These are phyloP conservation scores for Verticillium nonalfalfae DNA, from an alignment of 2,329 filamentous ascomycete species.

Conservation along the genomic window DNA sequence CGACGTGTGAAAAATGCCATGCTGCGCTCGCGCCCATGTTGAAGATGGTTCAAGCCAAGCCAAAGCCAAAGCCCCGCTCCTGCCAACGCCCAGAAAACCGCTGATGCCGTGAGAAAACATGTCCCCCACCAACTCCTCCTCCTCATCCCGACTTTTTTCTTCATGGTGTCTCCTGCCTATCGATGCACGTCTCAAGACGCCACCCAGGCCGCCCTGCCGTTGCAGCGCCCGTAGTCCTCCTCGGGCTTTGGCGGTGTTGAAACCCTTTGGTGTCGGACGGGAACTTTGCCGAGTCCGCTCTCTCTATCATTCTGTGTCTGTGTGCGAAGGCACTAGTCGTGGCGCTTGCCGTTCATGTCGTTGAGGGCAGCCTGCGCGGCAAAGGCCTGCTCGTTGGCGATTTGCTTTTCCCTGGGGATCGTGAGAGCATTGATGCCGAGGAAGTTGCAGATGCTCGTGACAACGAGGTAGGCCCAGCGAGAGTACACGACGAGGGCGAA, in stretches of 20 bases:
- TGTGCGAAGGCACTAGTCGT: not conserved
- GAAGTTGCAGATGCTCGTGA: slow-evolving; percentile 85
- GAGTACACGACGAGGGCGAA: slow-evolving; percentile 85
- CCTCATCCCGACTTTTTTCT: not conserved
- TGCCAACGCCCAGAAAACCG: not conserved
- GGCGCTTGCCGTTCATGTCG: not conserved
- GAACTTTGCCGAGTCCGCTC: not conserved
- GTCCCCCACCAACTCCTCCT: not conserved
- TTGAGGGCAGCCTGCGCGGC: not conserved
- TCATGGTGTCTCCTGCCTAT: not conserved
- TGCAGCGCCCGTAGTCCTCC: not conserved
- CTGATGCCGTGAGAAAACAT: not conserved
- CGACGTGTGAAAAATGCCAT: not conserved
- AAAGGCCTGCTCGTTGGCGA: slow-evolving; percentile 42
- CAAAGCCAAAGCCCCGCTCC: not conserved
- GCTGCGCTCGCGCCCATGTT: not conserved
- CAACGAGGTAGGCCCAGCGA: slow-evolving; percentile 86
- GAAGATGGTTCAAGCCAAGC: not conserved
- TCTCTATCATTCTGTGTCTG: not conserved
- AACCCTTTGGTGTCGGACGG: not conserved
- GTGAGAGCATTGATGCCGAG: slow-evolving; percentile 93
- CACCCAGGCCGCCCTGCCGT: not conserved
- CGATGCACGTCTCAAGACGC: not conserved
- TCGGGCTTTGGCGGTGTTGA: not conserved
- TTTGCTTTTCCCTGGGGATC: slow-evolving; percentile 61